phyloP scores from a whole-genome alignment of 176 grass and related monocot genomes.

The Thinopyrum elongatum region DNA sequence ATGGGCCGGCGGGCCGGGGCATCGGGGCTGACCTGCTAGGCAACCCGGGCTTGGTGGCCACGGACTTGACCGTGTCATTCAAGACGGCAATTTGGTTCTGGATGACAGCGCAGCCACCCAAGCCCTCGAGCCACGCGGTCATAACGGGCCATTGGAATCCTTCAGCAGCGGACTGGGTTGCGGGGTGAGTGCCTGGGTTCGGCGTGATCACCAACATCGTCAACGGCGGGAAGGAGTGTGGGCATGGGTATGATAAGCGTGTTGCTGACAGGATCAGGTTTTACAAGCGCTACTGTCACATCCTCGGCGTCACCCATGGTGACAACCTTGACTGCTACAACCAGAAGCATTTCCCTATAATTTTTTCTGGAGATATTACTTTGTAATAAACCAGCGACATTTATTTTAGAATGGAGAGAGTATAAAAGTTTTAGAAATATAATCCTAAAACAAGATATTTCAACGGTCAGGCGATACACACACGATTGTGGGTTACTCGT shows the following conservation, averaged over 20 bases:
- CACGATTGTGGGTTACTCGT: too few relatives aligned
- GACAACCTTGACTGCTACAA: conserved; percentile 21
- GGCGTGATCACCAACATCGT: conserved; percentile 57
- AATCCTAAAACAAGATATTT: too few relatives aligned
- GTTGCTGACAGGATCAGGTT: conserved; percentile 23
- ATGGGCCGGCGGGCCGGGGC: conserved; percentile 14
- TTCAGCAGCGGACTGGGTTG: not conserved
- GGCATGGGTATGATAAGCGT: not conserved
- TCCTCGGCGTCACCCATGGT: conserved; percentile 28
- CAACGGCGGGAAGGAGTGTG: conserved; percentile 50
- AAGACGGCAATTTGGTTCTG: conserved; percentile 53
- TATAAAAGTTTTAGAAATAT: too few relatives aligned
- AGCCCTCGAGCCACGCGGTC: conserved; percentile 50
- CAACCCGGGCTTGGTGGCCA: conserved; percentile 40
- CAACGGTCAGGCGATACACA: too few relatives aligned
- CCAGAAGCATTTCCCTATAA: not conserved
- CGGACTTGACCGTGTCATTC: conserved; percentile 17
- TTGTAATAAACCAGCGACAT: too few relatives aligned
- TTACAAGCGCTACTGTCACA: conserved; percentile 45
- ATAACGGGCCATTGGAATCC: conserved; percentile 39
- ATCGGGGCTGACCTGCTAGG: conserved; percentile 17
- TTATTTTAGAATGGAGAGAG: too few relatives aligned
- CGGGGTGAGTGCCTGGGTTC: conserved; percentile 10
- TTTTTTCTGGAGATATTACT: too few relatives aligned
- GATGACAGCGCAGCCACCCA: conserved; percentile 35